phyloP scores from a whole-genome alignment of 495 filamentous ascomycete genomes.

The Aspergillus indologenus region DNA sequence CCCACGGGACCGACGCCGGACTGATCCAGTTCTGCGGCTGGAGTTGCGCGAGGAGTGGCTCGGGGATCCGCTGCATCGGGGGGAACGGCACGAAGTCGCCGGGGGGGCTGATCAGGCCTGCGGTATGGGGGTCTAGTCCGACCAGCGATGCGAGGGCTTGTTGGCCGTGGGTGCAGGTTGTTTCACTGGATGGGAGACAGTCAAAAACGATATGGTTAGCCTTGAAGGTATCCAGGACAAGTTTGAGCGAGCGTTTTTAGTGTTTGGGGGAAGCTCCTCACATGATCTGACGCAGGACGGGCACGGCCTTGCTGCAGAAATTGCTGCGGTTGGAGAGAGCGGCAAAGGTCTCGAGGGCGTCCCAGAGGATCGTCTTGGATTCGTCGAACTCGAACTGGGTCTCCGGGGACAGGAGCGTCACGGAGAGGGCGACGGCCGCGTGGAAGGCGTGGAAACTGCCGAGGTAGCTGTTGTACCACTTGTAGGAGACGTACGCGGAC shows the following conservation, averaged over 20 bases:
- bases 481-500: slow-evolving; percentile 37
- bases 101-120: slow-evolving; percentile 19
- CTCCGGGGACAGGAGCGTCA: slow-evolving; percentile 33
- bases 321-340: slow-evolving; percentile 37
- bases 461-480: slow-evolving; percentile 46
- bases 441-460: slow-evolving; percentile 38
- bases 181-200: too few species aligned
- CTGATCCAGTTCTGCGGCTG: slow-evolving; percentile 39
- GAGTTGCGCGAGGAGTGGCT: slow-evolving; percentile 25
- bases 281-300: slow-evolving; percentile 38
- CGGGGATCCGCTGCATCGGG: slow-evolving; percentile 12
- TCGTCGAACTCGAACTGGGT: slow-evolving; percentile 32
- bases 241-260: background rate
- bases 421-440: slow-evolving; percentile 33
- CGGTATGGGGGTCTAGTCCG: slow-evolving; percentile 11
- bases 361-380: slow-evolving; percentile 29
- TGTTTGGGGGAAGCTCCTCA: slow-evolving; percentile 15
- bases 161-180: slow-evolving; percentile 24
- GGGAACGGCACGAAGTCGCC: slow-evolving; percentile 7
- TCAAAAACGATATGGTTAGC: background rate
- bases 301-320: slow-evolving; percentile 44
- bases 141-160: slow-evolving; percentile 13
- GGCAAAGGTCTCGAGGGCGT: slow-evolving; percentile 38
- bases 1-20: slow-evolving; percentile 36
- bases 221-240: background rate